Conservation (phyloP, 139 green algal genomes). For the Dunaliella primolecta region DNA sequence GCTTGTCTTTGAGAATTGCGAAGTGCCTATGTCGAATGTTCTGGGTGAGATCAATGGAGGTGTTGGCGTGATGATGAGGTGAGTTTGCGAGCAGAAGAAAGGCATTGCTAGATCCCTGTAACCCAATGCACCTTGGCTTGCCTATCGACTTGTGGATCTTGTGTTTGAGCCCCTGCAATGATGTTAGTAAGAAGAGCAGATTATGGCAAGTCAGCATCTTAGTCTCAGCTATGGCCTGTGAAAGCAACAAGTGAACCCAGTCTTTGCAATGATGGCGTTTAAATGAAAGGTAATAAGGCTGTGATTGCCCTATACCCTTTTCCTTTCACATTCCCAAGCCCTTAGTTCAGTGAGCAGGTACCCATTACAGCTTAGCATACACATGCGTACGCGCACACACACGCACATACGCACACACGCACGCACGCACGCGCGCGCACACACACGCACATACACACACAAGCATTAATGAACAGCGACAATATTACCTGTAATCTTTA, state of each 20-base stretch:
- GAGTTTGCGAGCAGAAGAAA: not conserved
- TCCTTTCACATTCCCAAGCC: no score
- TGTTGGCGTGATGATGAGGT: slow-evolving; percentile 51
- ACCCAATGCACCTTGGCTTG: not conserved
- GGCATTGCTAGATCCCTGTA: not conserved
- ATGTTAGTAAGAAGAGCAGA: not conserved
- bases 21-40: slow-evolving; percentile 77
- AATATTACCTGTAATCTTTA: no score
- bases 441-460: not conserved
- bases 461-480: slow-evolving; percentile 11
- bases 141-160: not conserved
- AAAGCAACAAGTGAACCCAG: no score
- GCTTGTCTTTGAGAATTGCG: slow-evolving; percentile 90
- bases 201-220: not conserved
- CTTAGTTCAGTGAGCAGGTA: not conserved
- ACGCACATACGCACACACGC: no score
- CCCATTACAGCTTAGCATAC: not conserved
- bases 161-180: no score
- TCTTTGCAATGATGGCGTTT: no score
- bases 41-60: slow-evolving; percentile 77
- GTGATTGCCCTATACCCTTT: no score
- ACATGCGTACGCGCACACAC: not conserved
- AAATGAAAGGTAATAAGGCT: no score
- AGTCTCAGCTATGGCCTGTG: not conserved
- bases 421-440: no score